Evolutionary conservation across 2,329 filamentous ascomycete genomes (phyloP).

Genomic region (Epichloe bromicola): DNA sequence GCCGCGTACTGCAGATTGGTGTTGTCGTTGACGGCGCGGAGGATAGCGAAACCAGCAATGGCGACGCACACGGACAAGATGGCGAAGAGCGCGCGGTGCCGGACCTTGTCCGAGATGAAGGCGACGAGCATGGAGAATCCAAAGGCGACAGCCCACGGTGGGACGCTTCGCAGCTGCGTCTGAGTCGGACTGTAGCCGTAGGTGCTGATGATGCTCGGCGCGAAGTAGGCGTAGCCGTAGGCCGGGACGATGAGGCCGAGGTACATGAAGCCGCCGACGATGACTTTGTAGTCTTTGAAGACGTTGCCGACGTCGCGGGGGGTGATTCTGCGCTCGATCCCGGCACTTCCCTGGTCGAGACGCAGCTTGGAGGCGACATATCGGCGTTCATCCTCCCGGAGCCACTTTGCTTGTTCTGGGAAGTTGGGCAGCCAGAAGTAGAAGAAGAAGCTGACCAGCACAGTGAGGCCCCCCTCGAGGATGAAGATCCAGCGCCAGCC

Average conservation of each 20-base stretch:
- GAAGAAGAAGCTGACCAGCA: conserved; percentile 37
- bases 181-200: conserved; percentile 49
- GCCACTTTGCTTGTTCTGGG: conserved; percentile 57
- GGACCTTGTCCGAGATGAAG: conserved; percentile 53
- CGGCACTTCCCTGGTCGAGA: conserved; percentile 55
- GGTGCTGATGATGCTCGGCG: conserved; percentile 55
- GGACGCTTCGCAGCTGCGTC: conserved; percentile 45
- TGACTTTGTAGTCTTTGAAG: conserved; percentile 62
- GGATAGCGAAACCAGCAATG: conserved; percentile 62
- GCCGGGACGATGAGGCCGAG: conserved; percentile 67
- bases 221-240: conserved; percentile 68
- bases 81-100: conserved; percentile 64
- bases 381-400: conserved; percentile 53
- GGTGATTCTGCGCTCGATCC: conserved; percentile 47
- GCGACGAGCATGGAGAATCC: conserved; percentile 67
- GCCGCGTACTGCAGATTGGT: conserved; percentile 58
- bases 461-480: conserved; percentile 43
- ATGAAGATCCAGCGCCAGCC: conserved; percentile 61
- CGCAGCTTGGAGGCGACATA: conserved; percentile 55
- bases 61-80: conserved; percentile 54
- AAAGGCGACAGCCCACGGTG: conserved; percentile 57
- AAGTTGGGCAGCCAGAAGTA: conserved; percentile 57
- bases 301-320: conserved; percentile 44
- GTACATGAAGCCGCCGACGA: conserved; percentile 69
- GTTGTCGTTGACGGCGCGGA: conserved; percentile 59